Conservation (phyloP, 768 basidiomycete genomes). For the Kockovaella imperatae region DNA sequence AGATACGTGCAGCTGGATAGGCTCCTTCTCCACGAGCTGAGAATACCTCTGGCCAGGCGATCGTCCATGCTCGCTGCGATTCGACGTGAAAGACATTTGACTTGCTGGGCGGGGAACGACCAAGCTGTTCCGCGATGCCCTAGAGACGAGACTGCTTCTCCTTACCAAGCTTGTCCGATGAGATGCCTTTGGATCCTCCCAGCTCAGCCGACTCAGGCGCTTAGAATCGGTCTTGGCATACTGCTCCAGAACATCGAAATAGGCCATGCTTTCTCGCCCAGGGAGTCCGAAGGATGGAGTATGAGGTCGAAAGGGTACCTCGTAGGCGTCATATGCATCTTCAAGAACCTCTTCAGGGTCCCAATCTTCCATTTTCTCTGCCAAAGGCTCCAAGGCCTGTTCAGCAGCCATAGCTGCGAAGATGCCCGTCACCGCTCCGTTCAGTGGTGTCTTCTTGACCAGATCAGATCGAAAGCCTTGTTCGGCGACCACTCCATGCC, state of each 20-base stretch:
- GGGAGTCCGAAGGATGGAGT: neutral
- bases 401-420: conserved; percentile 62
- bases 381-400: conserved; percentile 49
- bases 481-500: conserved; percentile 69
- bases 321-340: conserved; percentile 4
- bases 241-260: conserved; percentile 37
- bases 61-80: too few species aligned
- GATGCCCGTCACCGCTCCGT: conserved; percentile 49
- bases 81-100: too few species aligned
- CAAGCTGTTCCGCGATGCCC: too few species aligned
- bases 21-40: too few species aligned
- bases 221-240: conserved; percentile 19
- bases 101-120: too few species aligned
- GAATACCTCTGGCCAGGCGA: too few species aligned
- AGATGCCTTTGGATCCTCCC: too few species aligned
- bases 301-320: neutral
- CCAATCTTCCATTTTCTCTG: conserved; percentile 43
- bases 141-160: too few species aligned
- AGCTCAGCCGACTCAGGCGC: neutral
- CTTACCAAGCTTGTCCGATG: too few species aligned
- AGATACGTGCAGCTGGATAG: too few species aligned
- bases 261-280: conserved; percentile 18
- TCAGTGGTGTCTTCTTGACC: conserved; percentile 48
- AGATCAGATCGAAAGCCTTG: conserved; percentile 80
- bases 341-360: conserved; percentile 51